These are phyloP conservation scores for Mycena haematopus DNA, from an alignment of 768 basidiomycete genomes.

Conservation along the genomic window DNA sequence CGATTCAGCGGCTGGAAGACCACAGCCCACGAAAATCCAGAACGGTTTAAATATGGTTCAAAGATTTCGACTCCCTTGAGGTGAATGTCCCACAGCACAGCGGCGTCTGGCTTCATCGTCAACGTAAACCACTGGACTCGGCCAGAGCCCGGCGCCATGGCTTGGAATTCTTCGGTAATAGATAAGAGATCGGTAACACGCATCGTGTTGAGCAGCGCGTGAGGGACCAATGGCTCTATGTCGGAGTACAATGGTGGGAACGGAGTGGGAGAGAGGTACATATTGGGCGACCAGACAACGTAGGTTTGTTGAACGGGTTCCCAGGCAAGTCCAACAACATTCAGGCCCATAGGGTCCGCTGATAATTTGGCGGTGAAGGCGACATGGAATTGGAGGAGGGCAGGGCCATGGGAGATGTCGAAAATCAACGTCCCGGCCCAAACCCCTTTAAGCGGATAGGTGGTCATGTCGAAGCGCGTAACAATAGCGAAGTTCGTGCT, in stretches of 20 bases:
- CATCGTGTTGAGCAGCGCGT: constrained; percentile 26
- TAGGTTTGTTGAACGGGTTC: constrained; percentile 24
- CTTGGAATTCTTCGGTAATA: constrained; percentile 27
- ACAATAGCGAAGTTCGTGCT: constrained; percentile 34
- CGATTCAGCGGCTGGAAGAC: constrained; percentile 26
- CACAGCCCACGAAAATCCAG: constrained; percentile 21
- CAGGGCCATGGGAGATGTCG: constrained; percentile 23
- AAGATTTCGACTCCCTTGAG: constrained; percentile 26
- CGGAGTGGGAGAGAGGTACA: constrained; percentile 23
- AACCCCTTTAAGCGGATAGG: constrained; percentile 24
- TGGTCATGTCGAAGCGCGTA: constrained; percentile 33
- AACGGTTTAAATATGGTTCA: constrained; percentile 21
- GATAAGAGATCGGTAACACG: constrained; percentile 24
- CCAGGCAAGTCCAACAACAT: constrained; percentile 25
- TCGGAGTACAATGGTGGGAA: constrained; percentile 28
- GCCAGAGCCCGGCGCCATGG: constrained; percentile 23
- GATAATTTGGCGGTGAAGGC: constrained; percentile 23
- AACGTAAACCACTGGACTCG: constrained; percentile 27
- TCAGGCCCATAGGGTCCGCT: constrained; percentile 25
- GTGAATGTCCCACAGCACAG: constrained; percentile 26
- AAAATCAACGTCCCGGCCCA: constrained; percentile 29
- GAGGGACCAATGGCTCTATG: constrained; percentile 11
- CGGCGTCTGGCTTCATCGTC: constrained; percentile 26
- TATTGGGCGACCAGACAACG: constrained; percentile 28
- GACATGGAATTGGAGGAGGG: constrained; percentile 27